These are phyloP conservation scores for Eucalyptus polybractea DNA, from an alignment of 345 rosid species.

Conservation along the genomic window DNA sequence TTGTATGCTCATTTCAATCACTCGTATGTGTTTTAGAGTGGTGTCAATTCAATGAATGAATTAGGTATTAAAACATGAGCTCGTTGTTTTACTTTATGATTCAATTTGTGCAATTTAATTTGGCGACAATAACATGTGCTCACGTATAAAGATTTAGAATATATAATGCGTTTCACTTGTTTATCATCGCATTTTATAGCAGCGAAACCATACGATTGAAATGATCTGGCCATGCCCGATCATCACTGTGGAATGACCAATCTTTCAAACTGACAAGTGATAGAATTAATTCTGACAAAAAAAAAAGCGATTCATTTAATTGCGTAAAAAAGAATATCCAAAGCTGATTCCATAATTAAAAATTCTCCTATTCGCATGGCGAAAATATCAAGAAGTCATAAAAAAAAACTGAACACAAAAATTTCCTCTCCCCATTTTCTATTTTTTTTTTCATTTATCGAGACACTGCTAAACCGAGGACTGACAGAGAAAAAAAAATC, in stretches of 20 bases:
- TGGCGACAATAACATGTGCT: fast-evolving
- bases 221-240: neutral
- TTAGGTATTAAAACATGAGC: neutral
- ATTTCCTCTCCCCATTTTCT: neutral
- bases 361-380: too few relatives aligned
- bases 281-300: too few relatives aligned
- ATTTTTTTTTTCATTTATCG: neutral
- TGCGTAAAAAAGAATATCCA: too few relatives aligned
- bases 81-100: fast-evolving
- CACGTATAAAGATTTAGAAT: neutral
- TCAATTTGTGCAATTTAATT: fast-evolving
- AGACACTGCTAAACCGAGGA: neutral
- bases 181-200: too few relatives aligned
- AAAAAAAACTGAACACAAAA: neutral
- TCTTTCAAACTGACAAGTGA: too few relatives aligned
- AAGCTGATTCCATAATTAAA: too few relatives aligned
- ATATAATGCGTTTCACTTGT: neutral
- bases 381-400: neutral
- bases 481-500: neutral
- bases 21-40: neutral
- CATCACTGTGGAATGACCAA: neutral
- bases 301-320: too few relatives aligned
- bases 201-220: neutral
- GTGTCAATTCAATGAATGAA: fast-evolving
- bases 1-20: neutral